These are phyloP conservation scores for Aspergillus flavus DNA, from an alignment of 2,329 filamentous ascomycete genomes.

Conservation along the genomic window DNA sequence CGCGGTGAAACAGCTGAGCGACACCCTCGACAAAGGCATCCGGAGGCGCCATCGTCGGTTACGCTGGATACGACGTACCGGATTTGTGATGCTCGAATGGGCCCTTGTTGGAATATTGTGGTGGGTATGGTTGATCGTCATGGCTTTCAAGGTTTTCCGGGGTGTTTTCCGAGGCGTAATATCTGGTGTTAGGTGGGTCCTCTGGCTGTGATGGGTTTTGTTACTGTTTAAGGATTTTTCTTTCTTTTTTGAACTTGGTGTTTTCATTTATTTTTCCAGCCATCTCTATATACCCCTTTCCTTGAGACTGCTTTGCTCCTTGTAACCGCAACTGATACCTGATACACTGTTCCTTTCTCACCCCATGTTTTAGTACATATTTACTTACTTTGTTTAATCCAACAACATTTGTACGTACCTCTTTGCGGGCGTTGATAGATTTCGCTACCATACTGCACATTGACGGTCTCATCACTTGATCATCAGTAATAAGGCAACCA, in stretches of 20 bases:
- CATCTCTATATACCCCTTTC: background rate
- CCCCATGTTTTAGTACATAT: background rate
- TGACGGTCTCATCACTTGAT: background rate
- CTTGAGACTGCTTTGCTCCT: background rate
- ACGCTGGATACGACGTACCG: constrained; percentile 72
- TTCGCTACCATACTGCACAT: background rate
- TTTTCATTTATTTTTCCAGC: background rate
- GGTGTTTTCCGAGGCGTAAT: constrained; percentile 64
- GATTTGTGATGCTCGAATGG: constrained; percentile 88
- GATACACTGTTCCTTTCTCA: background rate
- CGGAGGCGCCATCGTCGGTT: constrained; percentile 74
- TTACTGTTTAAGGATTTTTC: background rate
- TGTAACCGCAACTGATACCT: background rate
- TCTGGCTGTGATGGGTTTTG: constrained; percentile 65
- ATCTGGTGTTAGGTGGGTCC: constrained; percentile 71
- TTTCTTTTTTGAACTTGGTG: background rate
- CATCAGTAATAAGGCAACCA: background rate
- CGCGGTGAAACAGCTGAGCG: constrained; percentile 76
- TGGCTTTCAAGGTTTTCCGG: constrained; percentile 68
- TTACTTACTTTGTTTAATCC: background rate
- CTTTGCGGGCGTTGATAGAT: background rate
- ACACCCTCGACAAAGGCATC: constrained; percentile 70
- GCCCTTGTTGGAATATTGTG: constrained; percentile 85
- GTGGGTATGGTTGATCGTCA: constrained; percentile 90
- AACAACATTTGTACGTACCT: background rate